Evolutionary conservation across 1,284 basidiomycete species (phyloP), one percentile per base, ranked within the genome.

Genomic region (Ustilago tritici): DNA sequence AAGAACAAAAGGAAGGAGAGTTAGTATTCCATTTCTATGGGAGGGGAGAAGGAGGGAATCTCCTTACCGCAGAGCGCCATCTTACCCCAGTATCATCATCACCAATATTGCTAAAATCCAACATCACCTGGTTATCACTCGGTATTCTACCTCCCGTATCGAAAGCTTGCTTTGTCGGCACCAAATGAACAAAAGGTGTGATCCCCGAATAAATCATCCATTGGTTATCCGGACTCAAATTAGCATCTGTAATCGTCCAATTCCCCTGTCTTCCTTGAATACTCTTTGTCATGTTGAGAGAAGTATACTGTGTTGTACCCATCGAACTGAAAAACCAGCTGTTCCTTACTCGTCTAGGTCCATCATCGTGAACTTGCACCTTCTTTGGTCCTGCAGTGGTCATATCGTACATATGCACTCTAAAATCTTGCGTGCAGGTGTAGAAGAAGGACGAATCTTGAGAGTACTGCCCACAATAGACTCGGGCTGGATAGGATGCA

Each of bases 401-500:
- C 4, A 69, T 76, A 54, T 71, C 71, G 69, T 76, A 73, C 70
- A 76, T 76, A 47, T 82, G 79, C 6, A 98, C 88, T 50, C 90
- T 90, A 85, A 95, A 98, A 85, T 95, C 93, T 92, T 83, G 60
- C 31, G 85, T 85, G 49, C 73, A 84, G 57, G 88, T 86, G 78
- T 89, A 88, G 85, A 86, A 83, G 81, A 87, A 85, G 36, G 84
- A 82, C 43, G 85, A 81, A 47, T 80, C 78, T 56, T 86, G 86
- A 72, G 94, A 95, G 87, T 92, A 98, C 86, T 98, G 95, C 0
- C 94, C 97, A 12, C 92, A 93, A 84, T 99, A 99, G 38, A 95
- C 92, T 66, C 95, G 93, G 14, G 91, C 88, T 4, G 89, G 89
- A 81, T 95, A 95, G 41, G 89, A 88, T 1, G 94, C 93, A 0